Conservation (phyloP, 495 filamentous ascomycete genomes). For the Symbiotaphrina buchneri region DNA sequence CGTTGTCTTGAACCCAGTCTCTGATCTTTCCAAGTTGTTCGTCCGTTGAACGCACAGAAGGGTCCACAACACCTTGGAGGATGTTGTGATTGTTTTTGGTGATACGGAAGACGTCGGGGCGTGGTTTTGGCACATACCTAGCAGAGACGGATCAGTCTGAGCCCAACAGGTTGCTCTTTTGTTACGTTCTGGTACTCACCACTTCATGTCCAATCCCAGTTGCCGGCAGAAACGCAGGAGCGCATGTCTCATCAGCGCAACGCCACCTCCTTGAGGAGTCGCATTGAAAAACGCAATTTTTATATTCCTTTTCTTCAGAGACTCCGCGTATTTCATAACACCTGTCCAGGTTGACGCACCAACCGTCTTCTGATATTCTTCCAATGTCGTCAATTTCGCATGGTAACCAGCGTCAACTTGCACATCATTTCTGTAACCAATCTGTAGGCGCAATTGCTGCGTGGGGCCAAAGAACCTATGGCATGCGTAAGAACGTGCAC, state of each 20-base stretch:
- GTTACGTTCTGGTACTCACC: conserved; percentile 27
- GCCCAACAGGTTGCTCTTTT: too few species aligned
- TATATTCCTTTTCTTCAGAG: conserved; percentile 40
- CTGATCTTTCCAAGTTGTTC: conserved; percentile 35
- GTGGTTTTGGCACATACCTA: conserved; percentile 63
- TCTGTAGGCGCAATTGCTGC: conserved; percentile 46
- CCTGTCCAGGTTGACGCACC: conserved; percentile 39
- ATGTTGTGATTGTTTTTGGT: conserved; percentile 91
- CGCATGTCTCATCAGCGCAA: conserved; percentile 76
- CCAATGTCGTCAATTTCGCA: conserved; percentile 32
- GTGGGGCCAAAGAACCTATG: conserved; percentile 55
- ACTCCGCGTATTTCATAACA: conserved; percentile 39
- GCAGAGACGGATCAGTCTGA: not conserved
- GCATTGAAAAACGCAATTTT: conserved; percentile 72
- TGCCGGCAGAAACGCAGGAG: conserved; percentile 49
- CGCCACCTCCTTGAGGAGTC: conserved; percentile 73
- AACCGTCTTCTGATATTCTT: conserved; percentile 43
- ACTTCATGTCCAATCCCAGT: conserved; percentile 46
- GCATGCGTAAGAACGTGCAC: conserved; percentile 1
- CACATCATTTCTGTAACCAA: conserved; percentile 52
- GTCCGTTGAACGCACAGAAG: conserved; percentile 32
- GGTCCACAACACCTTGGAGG: conserved; percentile 56
- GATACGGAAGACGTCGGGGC: conserved; percentile 63
- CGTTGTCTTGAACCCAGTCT: conserved; percentile 62
- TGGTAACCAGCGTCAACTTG: conserved; percentile 47